Percentiles rank a stretch among this genome's conserved stretches.
Conservation (phyloP, 2,329 filamentous ascomycete species). For the Myriangium duriaei region DNA sequence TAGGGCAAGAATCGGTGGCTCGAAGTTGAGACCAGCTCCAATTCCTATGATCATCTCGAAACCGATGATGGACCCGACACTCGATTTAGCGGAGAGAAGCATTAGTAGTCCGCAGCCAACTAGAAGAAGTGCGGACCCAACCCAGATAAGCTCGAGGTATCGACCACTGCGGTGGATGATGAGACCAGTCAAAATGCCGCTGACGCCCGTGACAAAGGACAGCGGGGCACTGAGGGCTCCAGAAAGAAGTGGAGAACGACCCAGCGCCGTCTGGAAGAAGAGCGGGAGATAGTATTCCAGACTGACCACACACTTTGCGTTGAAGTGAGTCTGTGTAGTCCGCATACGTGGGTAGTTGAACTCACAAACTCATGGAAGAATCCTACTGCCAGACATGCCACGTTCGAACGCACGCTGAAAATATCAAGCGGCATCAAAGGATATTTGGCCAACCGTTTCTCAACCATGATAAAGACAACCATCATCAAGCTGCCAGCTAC, state of each 20-base stretch:
- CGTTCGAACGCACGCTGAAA: conserved; percentile 43
- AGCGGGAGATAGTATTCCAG: conserved; percentile 61
- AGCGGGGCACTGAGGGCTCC: conserved; percentile 51
- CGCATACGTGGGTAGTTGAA: conserved; percentile 5
- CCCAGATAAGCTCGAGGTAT: conserved; percentile 35
- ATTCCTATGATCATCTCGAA: conserved; percentile 40
- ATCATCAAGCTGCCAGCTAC: conserved; percentile 38
- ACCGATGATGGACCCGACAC: conserved; percentile 31
- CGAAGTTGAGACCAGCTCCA: conserved; percentile 41
- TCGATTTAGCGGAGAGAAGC: conserved; percentile 24
- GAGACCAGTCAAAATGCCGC: conserved; percentile 35
- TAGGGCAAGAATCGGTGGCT: conserved; percentile 43
- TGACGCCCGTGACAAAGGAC: conserved; percentile 32
- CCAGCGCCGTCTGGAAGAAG: conserved; percentile 58
- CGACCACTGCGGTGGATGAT: conserved; percentile 39
- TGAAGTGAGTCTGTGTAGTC: too few species aligned
- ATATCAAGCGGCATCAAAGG: conserved; percentile 57
- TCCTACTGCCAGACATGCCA: conserved; percentile 42
- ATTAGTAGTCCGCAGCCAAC: conserved; percentile 39
- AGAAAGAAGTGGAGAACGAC: conserved; percentile 48
- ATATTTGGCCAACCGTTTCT: conserved; percentile 50
- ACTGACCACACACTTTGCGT: conserved; percentile 44
- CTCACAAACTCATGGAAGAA: conserved; percentile 35
- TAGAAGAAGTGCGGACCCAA: conserved; percentile 30
- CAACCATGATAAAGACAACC: conserved; percentile 45